Evolutionary conservation across 805 yeast genomes (phyloP).

Genomic region (Sungouiozyma intestinalis): DNA sequence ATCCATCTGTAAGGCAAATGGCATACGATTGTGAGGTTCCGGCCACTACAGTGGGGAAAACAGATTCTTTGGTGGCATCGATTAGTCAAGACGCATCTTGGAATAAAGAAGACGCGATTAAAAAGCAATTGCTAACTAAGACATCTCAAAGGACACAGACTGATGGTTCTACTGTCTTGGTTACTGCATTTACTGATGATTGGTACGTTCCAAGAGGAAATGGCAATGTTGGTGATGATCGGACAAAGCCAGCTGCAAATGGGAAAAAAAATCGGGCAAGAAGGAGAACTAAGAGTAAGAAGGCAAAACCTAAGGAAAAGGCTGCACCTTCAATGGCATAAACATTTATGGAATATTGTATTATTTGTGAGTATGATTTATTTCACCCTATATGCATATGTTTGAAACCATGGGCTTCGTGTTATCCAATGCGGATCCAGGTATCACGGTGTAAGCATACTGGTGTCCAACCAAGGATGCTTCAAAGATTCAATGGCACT

Average conservation of each 20-base stretch:
- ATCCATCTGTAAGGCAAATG: slow-evolving; percentile 42
- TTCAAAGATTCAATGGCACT: slow-evolving; percentile 57
- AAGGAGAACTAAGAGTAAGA: neutral
- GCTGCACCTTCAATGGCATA: too few species aligned
- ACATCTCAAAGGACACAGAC: slow-evolving; percentile 13
- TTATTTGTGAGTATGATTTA: too few species aligned
- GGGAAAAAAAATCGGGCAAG: too few species aligned
- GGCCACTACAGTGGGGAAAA: slow-evolving; percentile 30
- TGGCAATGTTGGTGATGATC: too few species aligned
- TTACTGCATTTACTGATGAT: slow-evolving; percentile 37
- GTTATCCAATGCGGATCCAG: too few species aligned
- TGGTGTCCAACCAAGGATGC: slow-evolving; percentile 34
- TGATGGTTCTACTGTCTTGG: slow-evolving; percentile 28
- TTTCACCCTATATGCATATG: too few species aligned
- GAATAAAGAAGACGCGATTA: slow-evolving; percentile 17
- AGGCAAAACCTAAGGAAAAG: too few species aligned
- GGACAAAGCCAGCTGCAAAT: too few species aligned
- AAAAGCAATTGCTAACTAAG: slow-evolving; percentile 13
- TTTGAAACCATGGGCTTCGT: too few species aligned
- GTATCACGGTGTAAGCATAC: too few species aligned
- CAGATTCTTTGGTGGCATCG: slow-evolving; percentile 19
- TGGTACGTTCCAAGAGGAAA: slow-evolving; percentile 50
- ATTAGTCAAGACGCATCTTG: slow-evolving; percentile 18
- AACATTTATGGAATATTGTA: too few species aligned
- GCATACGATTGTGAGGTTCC: slow-evolving; percentile 45